Base-by-base conservation (phyloP, 805 yeast genomes). In the Brettanomyces bruxellensis region DNA sequence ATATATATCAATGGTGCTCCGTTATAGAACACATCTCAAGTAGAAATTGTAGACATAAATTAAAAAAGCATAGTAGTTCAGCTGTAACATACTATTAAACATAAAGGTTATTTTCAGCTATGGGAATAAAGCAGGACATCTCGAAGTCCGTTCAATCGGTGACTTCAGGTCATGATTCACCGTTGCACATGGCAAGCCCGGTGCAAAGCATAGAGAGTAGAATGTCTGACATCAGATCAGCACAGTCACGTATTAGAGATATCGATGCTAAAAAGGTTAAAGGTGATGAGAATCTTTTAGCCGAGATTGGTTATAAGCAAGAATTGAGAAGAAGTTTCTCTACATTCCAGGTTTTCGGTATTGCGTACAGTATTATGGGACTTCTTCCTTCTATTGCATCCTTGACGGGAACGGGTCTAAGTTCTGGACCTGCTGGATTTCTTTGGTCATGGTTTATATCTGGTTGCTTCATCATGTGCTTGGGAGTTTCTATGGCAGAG, bases 371-470 rank as follows among this genome's bases (percentile, higher is more conserved):
- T 3, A 81, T 81, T 44, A 68, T 81, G 60, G 83, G 84, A 12
- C 69, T 81, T 45, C 71, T 83, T 56, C 82, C 84, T 9, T 80
- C 85, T 4, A 71, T 81, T 45, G 79, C 83, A 4, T 75, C 85
- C 2, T 68, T 73, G 22, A 57, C 81, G 36, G 69, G 69, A 8
- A 68, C 70, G 42, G 82, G 83, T 18, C 65, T 83, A 12, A 62
- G 74, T 32, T 78, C 83, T 0, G 89, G 89, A 4, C 79, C 86
- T 0, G 78, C 73, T 8, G 78, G 82, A 4, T 69, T 80, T 47
- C 69, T 81, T 3, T 83, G 90, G 90, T 84, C 86, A 42, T 84
- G 91, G 90, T 59, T 37, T 4, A 32, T 43, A 24, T 23, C 83
- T 28, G 69, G 76, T 4, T 47, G 67, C 8, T 76, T 79, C 48